A percentile compares a stretch with the other conserved stretches of the same genome.
Conservation (phyloP, 2,329 filamentous ascomycete genomes). For the Knufia fluminis region DNA sequence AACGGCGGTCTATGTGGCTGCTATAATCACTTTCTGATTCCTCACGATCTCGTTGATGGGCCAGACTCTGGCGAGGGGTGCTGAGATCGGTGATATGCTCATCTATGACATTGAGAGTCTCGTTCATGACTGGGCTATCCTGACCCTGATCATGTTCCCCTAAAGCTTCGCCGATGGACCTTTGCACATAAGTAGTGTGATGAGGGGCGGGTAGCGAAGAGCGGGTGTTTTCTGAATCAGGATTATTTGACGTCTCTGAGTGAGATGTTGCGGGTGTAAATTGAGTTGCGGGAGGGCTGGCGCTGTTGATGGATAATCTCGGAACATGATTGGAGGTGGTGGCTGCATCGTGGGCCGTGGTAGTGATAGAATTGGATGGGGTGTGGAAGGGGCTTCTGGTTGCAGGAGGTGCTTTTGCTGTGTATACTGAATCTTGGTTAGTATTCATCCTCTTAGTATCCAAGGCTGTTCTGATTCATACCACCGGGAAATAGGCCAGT, state of each 20-base stretch:
- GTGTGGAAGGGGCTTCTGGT: constrained; percentile 1
- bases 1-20: constrained; percentile 61
- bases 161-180: constrained; percentile 38
- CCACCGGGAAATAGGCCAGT: constrained; percentile 42
- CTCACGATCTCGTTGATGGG: constrained; percentile 28
- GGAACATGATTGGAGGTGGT: constrained; percentile 13
- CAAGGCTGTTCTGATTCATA: constrained; percentile 19
- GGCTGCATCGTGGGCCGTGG: background rate
- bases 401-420: constrained; percentile 17
- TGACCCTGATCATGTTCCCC: constrained; percentile 50
- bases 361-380: constrained; percentile 2
- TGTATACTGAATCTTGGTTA: constrained; percentile 20
- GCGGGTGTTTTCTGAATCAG: constrained; percentile 23
- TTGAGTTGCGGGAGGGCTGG: constrained; percentile 20
- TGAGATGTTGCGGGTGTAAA: background rate
- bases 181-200: constrained; percentile 31
- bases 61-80: constrained; percentile 47
- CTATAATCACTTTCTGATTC: constrained; percentile 82
- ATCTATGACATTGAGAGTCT: constrained; percentile 91
- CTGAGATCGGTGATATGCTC: constrained; percentile 89
- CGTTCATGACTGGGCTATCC: constrained; percentile 75
- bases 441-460: background rate
- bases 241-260: background rate
- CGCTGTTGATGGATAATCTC: constrained; percentile 14
- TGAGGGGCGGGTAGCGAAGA: constrained; percentile 32